Conservation (phyloP, 202 grass and related monocot genomes). For the Zizania palustris region DNA sequence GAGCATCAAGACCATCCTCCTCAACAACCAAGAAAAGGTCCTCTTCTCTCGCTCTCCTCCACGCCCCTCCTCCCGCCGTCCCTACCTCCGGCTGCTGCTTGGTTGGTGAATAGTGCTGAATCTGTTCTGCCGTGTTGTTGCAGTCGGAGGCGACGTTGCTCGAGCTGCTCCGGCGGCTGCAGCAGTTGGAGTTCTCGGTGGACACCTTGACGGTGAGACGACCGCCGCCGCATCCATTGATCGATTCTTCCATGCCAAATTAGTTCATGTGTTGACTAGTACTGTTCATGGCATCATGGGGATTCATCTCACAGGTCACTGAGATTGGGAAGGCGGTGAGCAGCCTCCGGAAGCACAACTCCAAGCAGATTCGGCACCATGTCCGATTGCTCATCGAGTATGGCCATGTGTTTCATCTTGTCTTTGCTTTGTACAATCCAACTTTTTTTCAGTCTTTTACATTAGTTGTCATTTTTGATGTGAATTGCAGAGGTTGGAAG, state of each 20-base stretch:
- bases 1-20: constrained; percentile 72
- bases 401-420: constrained; percentile 28
- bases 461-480: constrained; percentile 39
- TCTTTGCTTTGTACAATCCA: not conserved
- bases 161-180: constrained; percentile 76
- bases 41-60: not conserved
- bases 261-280: constrained; percentile 24
- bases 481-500: constrained; percentile 82
- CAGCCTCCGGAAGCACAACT: constrained; percentile 68
- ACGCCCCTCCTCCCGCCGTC: not conserved
- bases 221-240: not conserved
- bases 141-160: constrained; percentile 81
- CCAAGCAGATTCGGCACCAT: constrained; percentile 81
- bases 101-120: constrained; percentile 14
- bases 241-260: constrained; percentile 2
- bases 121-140: constrained; percentile 20
- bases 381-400: constrained; percentile 82
- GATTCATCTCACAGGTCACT: constrained; percentile 59
- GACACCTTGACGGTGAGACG: constrained; percentile 67
- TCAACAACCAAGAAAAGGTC: constrained; percentile 65
- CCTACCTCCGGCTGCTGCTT: not conserved
- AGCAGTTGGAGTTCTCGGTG: constrained; percentile 74
- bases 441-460: constrained; percentile 3
- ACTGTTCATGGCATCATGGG: constrained; percentile 15
- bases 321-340: constrained; percentile 83